Percentiles rank a stretch among this genome's conserved stretches.
These are phyloP conservation scores for Dactylonectria macrodidyma DNA, from an alignment of 2,329 filamentous ascomycete species.

Conservation along the genomic window DNA sequence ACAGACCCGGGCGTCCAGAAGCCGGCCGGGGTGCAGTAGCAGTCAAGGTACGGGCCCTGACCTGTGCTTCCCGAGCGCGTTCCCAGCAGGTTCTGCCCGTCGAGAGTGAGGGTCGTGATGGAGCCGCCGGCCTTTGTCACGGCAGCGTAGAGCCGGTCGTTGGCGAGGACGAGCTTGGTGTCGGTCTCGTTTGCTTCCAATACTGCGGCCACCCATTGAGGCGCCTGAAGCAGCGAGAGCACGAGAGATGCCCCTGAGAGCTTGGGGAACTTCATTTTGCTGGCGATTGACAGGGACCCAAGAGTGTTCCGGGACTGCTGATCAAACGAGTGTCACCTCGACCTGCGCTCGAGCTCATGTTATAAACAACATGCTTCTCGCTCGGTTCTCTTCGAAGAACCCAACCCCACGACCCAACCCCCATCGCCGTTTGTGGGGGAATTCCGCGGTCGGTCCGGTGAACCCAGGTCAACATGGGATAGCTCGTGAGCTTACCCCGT, in stretches of 20 bases:
- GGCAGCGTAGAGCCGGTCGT: conserved; percentile 56
- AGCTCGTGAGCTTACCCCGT: conserved; percentile 39
- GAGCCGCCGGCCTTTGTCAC: conserved; percentile 56
- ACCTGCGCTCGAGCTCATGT: conserved; percentile 5
- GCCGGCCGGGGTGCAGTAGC: conserved; percentile 72
- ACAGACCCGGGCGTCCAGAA: conserved; percentile 71
- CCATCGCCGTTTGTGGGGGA: conserved; percentile 44
- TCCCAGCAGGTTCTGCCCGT: conserved; percentile 66
- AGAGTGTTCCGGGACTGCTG: conserved; percentile 19
- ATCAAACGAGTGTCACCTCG: not conserved
- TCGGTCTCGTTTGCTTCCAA: conserved; percentile 54
- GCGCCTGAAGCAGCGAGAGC: conserved; percentile 39
- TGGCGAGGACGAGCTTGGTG: conserved; percentile 53
- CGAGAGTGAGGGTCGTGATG: conserved; percentile 54
- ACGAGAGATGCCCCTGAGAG: conserved; percentile 39
- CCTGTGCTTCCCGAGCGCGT: conserved; percentile 55
- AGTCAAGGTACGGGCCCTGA: conserved; percentile 73
- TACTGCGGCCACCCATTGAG: conserved; percentile 43
- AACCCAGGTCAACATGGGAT: conserved; percentile 30
- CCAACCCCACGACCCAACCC: conserved; percentile 36
- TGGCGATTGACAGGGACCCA: conserved; percentile 10
- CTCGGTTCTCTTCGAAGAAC: not conserved
- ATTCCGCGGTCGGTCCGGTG: conserved; percentile 1
- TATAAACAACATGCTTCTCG: conserved; percentile 32
- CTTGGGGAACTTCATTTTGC: conserved; percentile 43